Base-by-base conservation (phyloP, 2,329 filamentous ascomycete genomes). In the Fusarium austroafricanum region DNA sequence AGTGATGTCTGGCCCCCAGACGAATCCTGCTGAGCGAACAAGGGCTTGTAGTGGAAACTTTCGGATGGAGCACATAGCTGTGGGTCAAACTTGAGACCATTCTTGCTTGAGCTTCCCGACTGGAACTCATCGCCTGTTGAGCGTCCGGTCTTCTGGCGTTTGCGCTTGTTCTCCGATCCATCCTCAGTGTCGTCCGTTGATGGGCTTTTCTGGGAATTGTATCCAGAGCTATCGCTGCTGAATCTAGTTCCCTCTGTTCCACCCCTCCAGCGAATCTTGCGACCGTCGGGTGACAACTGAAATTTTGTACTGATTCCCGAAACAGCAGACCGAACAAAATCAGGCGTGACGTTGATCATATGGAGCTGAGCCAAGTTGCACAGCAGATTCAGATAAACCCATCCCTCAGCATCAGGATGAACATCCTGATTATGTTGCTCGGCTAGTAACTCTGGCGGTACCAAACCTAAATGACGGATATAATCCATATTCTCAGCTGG, bases 301-400 rank as follows among this genome's bases (percentile, higher is more conserved):
- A 97, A 89, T 71, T 91, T 92, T 20, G 86, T 85, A 71, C 92
- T 95, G 68, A 89, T 86, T 49, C 91, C 88, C 1, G 83, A 81
- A 2, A 96, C 83, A 0, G 93, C 91, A 35, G 87, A 86, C 59
- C 91, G 89, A 38, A 96, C 89, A 71, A 95, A 95, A 28, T 90
- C 88, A 0, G 90, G 85, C 0, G 93, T 94, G 2, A 96, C 92
- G 60, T 93, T 94, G 70, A 96, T 85, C 1, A 94, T 95, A 72
- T 96, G 93, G 18, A 96, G 81, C 78, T 96, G 93, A 0, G 93
- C 93, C 82, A 96, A 86, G 73, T 91, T 94, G 75, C 90, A 89
- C 2, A 96, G 83, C 2, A 96, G 80, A 70, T 96, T 96, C 9
- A 96, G 80, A 71, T 94, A 95, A 1, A 95, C 88, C 92, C 92